Percentiles rank a stretch among this genome's conserved stretches.
Conservation (phyloP, 2,329 filamentous ascomycete genomes). For the Niveomyces coronatus region DNA sequence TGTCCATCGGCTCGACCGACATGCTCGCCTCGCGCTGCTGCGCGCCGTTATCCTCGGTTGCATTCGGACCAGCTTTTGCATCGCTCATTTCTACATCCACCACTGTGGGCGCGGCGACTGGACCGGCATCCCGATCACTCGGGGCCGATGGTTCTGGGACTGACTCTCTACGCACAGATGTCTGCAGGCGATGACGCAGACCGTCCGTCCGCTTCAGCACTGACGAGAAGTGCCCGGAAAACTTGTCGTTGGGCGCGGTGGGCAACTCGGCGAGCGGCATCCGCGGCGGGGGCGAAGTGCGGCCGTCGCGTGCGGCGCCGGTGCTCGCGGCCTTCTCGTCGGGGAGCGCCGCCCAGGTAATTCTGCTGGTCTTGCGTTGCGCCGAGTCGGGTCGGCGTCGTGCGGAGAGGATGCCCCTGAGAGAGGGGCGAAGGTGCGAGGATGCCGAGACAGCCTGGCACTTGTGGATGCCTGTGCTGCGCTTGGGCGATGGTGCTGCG, state of each 20-base stretch:
- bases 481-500: slow-evolving; percentile 38
- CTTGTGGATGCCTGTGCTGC: slow-evolving; percentile 14
- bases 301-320: slow-evolving; percentile 10
- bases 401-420: slow-evolving; percentile 26
- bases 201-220: slow-evolving; percentile 27
- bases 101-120: not conserved
- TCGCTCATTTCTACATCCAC: slow-evolving; percentile 9
- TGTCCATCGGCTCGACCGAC: slow-evolving; percentile 23
- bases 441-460: slow-evolving; percentile 14
- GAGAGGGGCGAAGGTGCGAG: slow-evolving; percentile 19
- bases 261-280: slow-evolving; percentile 24
- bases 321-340: slow-evolving; percentile 14
- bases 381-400: slow-evolving; percentile 22
- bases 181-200: slow-evolving; percentile 20
- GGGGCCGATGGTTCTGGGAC: slow-evolving; percentile 17
- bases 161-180: slow-evolving; percentile 17
- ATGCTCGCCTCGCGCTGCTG: slow-evolving; percentile 1
- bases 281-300: slow-evolving; percentile 35
- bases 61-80: not conserved
- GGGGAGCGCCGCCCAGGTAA: slow-evolving; percentile 28
- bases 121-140: not conserved
- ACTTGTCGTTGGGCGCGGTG: slow-evolving; percentile 26
- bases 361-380: slow-evolving; percentile 19
- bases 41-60: not conserved
- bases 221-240: slow-evolving; percentile 37